Conservation (phyloP, 192 early-diverging fungal genomes). For the Backusella morwellensis region DNA sequence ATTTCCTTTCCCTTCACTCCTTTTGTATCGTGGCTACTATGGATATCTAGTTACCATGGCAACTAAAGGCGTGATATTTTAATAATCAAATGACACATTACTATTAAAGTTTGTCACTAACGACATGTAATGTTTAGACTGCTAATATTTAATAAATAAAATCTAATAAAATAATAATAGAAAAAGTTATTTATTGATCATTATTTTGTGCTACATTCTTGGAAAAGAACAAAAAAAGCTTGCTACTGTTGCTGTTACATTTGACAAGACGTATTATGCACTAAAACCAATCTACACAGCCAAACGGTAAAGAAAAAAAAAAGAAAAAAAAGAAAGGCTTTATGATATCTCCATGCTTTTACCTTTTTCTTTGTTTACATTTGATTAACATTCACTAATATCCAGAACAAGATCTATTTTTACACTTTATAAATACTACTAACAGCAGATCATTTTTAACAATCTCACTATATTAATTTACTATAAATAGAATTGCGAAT, state of each 20-base stretch:
- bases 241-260: background rate
- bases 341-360: background rate
- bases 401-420: background rate
- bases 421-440: background rate
- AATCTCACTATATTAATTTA: background rate
- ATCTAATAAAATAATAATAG: background rate
- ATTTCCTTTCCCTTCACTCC: background rate
- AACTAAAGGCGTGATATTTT: background rate
- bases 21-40: background rate
- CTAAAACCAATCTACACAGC: background rate
- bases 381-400: background rate
- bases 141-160: background rate
- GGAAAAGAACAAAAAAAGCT: background rate
- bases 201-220: background rate
- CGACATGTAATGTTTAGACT: background rate
- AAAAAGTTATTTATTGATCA: slow-evolving; percentile 2
- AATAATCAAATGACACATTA: background rate
- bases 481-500: background rate
- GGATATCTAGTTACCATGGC: background rate
- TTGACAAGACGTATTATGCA: background rate
- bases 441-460: background rate
- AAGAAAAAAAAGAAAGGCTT: background rate
- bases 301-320: background rate
- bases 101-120: slow-evolving; percentile 1
- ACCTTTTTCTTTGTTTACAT: background rate